Evolutionary conservation across 2,329 filamentous ascomycete genomes (phyloP), one percentile per base, ranked within the genome.

Genomic region (Diaporthe sp.): DNA sequence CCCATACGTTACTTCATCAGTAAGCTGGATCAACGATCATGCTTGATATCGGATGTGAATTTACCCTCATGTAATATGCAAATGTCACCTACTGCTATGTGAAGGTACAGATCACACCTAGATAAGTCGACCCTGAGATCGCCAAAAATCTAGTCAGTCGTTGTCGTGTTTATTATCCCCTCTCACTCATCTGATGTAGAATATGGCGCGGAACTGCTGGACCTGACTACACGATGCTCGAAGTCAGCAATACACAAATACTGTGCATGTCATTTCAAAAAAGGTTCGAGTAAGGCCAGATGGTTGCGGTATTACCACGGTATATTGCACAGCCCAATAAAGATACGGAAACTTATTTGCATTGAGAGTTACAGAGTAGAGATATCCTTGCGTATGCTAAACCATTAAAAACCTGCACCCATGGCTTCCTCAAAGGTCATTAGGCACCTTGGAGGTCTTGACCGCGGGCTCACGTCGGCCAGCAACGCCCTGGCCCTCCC

Each of bases 401-500:
- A 5, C 4, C 7, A 9, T 39, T 25, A 25, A 1, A 1, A 39
- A 6, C 6, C 22, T n/a, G 20, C 37, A 4, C 17, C 34, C 8
- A 20, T 9, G 15, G 0, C 22, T 8, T 25, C 4, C 65, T 60
- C 10, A 71, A 22, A 72, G 55, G 31, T 75, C 65, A 44, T 20
- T 71, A 7, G 63, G 65, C 22, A 61, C 34, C 31, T 63, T 72
- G n/a, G 71, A 15, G 10, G 71, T 25, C 57, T 72, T 75, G 17
- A 47, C 34, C 15, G 51, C 60, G 5, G 31, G 37, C 13, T 72
- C 51, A n/a, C 44, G 49, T 37, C 55, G 51, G 12, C 75, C 73
- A 17, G 73, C 73, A 42, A 63, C 49, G 1, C 75, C 75, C 17
- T 67, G 28, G 10, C 31, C 22, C 4, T 76, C 75, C 15, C 42